phyloP scores from a whole-genome alignment of 805 yeast genomes.

The Priceomyces melissophilus region DNA sequence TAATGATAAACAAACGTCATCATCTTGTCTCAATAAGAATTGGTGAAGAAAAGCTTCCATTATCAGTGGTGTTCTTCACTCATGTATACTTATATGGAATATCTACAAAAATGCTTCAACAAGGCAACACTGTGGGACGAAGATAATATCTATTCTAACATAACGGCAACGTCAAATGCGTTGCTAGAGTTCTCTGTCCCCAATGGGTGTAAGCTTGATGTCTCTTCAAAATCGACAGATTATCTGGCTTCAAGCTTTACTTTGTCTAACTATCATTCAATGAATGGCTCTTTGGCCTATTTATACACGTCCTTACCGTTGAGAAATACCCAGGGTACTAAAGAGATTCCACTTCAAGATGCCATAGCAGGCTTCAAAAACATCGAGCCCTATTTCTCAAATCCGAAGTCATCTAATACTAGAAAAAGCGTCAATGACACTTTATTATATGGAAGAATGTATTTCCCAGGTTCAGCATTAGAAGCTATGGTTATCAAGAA shows the following conservation, averaged over 20 bases:
- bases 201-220: conserved; percentile 56
- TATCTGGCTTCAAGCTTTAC: conserved; percentile 71
- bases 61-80: too few species aligned
- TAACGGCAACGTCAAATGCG: conserved; percentile 67
- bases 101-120: conserved; percentile 70
- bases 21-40: neutral
- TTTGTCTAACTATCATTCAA: conserved; percentile 56
- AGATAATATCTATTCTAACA: conserved; percentile 71
- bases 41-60: too few species aligned
- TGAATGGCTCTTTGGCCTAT: conserved; percentile 83
- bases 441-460: conserved; percentile 79
- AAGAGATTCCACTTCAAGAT: conserved; percentile 55
- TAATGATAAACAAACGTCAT: neutral
- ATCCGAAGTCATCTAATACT: conserved; percentile 8
- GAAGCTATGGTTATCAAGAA: conserved; percentile 84
- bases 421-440: conserved; percentile 24
- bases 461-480: conserved; percentile 78
- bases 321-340: conserved; percentile 48
- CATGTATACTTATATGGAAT: conserved; percentile 87
- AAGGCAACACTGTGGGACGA: conserved; percentile 72
- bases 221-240: conserved; percentile 68
- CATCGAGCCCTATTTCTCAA: conserved; percentile 43
- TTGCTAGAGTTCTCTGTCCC: conserved; percentile 76
- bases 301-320: conserved; percentile 65
- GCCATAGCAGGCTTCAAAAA: conserved; percentile 67